Percentiles rank a stretch among this genome's conserved stretches.
Evolutionary conservation across 441 rosid genomes (phyloP).

Genomic region (Croton setiger): DNA sequence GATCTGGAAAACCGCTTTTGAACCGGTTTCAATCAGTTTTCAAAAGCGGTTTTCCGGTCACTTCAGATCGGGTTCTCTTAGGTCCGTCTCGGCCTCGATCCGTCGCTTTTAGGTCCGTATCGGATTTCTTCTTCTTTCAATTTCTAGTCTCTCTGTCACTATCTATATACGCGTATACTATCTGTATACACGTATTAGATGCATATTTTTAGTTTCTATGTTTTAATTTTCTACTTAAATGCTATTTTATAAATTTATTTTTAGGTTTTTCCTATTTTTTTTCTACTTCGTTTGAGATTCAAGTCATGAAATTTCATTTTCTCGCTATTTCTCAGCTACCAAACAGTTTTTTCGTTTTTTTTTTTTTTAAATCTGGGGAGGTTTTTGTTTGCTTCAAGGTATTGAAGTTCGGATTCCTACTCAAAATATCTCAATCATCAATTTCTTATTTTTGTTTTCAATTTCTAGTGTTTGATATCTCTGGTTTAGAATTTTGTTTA

Average conservation of each 20-base stretch:
- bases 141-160: background rate
- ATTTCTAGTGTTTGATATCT: background rate
- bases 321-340: constrained; percentile 6
- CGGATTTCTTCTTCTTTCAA: background rate
- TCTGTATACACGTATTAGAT: background rate
- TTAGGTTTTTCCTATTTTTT: background rate
- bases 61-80: constrained; percentile 11
- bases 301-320: background rate
- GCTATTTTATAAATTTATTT: background rate
- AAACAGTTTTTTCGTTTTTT: background rate
- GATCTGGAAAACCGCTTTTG: constrained; percentile 11
- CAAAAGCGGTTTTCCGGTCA: constrained; percentile 18
- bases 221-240: background rate
- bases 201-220: background rate
- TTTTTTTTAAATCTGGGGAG: background rate
- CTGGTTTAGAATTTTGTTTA: background rate
- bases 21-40: background rate
- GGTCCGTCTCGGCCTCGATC: constrained; percentile 8
- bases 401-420: constrained; percentile 6
- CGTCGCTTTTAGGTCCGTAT: constrained; percentile 9
- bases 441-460: background rate
- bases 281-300: background rate
- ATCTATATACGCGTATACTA: background rate
- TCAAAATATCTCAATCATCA: background rate
- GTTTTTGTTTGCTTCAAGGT: background rate